These are phyloP conservation scores for Urtica urens DNA, from an alignment of 306 rosid species.

Conservation along the genomic window DNA sequence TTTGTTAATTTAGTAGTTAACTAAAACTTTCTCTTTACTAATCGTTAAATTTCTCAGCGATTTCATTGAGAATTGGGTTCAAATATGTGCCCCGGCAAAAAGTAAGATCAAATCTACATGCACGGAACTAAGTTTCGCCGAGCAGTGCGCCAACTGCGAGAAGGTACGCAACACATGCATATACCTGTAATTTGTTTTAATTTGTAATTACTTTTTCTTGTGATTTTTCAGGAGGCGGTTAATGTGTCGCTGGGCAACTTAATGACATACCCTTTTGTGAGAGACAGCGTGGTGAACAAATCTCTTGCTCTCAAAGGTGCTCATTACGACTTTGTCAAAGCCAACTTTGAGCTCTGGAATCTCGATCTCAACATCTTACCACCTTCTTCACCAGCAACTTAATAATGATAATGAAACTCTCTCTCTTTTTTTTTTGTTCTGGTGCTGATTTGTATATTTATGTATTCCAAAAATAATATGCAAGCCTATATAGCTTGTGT, in stretches of 20 bases:
- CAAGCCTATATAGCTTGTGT: too few relatives aligned
- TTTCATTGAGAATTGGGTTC: slow-evolving; percentile 87
- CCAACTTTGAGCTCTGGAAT: slow-evolving; percentile 73
- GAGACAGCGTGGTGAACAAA: slow-evolving; percentile 45
- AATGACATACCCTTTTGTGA: slow-evolving; percentile 74
- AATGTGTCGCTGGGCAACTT: slow-evolving; percentile 82
- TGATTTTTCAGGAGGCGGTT: slow-evolving; percentile 71
- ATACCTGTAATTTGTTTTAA: background rate
- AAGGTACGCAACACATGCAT: slow-evolving; percentile 32
- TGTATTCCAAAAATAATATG: too few relatives aligned
- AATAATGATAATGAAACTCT: too few relatives aligned
- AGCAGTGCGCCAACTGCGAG: slow-evolving; percentile 72
- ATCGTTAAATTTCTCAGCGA: slow-evolving; percentile 41
- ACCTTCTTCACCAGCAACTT: slow-evolving; percentile 13
- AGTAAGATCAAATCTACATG: slow-evolving; percentile 35
- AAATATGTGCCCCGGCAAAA: slow-evolving; percentile 65
- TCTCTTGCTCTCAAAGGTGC: slow-evolving; percentile 61
- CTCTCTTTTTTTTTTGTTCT: too few relatives aligned
- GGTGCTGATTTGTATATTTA: too few relatives aligned
- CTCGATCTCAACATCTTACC: slow-evolving; percentile 48
- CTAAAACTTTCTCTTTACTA: background rate
- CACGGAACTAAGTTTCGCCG: slow-evolving; percentile 33
- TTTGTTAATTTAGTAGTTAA: too few relatives aligned
- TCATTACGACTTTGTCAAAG: slow-evolving; percentile 67
- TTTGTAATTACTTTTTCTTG: background rate